Base-by-base conservation (phyloP, 192 early-diverging fungal genomes). In the Phlyctochytrium bullatum region DNA sequence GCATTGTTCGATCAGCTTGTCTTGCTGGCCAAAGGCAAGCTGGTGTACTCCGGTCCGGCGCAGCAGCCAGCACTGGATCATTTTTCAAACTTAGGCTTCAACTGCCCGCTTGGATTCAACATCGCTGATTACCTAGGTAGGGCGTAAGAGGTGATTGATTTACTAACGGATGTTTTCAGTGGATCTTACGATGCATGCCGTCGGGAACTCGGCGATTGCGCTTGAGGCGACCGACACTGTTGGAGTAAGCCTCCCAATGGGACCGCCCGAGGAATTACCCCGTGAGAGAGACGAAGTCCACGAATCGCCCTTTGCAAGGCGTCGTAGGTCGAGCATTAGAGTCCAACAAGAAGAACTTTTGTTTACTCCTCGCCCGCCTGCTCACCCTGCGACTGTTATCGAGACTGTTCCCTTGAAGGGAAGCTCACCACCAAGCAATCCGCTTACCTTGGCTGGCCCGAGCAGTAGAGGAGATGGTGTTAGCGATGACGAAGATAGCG, bases 1-100 rank as follows among this genome's bases (percentile, higher is more conserved):
- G 83, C 86, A 1, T 78, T 94, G 60, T 98, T 98, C 78, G 95
- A 98, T 76, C 86, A 93, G 50, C 73, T 96, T 23, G 78, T 98
- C 27, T 74, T 98, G 52, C 67, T 98, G 34, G 91, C 90, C 53
- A 88, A 90, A 66, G 93, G 93, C 24, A 76, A 85, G 36, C 64
- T 92, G 58, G 83, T 96, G 6, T 96, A 91, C 66, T 95, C 91
- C 62, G 95, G 95, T 32, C 82, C 89, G 25, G 83, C 88, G 2
- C 20, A 27, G 14, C 20, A 36, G 3, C 29, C 2, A 1, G 78
- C 69, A 3, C 29, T 76, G 23, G 69, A 71, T 4, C 89, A 92
- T 69, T 93, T 98, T 72, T 78, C 83, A 59, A 74, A 76, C 25
- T 76, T 89, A 59, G 95, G 95, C 0, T 92, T 90, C 62, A 75